These are phyloP conservation scores for Macrolepiota dolichaula DNA, from an alignment of 768 basidiomycete genomes.

Conservation along the genomic window DNA sequence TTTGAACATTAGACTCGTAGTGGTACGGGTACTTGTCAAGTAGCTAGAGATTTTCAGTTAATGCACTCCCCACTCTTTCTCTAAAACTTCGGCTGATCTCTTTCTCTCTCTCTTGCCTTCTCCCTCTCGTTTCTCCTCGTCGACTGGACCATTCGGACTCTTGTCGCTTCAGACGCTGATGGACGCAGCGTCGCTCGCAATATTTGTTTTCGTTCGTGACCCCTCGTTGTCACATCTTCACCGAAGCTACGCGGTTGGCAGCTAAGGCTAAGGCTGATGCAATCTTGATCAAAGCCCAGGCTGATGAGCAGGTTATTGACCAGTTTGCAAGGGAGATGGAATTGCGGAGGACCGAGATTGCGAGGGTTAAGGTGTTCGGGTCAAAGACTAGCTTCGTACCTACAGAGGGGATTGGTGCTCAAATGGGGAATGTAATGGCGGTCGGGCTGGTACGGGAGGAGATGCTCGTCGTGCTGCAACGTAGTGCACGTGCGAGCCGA, in stretches of 20 bases:
- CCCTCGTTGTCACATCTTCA: too few species aligned
- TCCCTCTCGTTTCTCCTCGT: too few species aligned
- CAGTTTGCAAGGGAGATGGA: conserved; percentile 77
- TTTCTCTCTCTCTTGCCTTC: too few species aligned
- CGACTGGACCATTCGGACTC: too few species aligned
- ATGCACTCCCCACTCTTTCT: too few species aligned
- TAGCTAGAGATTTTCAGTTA: too few species aligned
- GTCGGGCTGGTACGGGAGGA: conserved; percentile 60
- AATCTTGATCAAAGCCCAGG: conserved; percentile 57
- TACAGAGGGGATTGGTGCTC: conserved; percentile 52
- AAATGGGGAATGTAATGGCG: conserved; percentile 61
- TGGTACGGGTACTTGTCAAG: too few species aligned
- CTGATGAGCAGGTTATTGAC: conserved; percentile 60
- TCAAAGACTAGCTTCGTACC: conserved; percentile 68
- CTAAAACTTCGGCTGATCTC: too few species aligned
- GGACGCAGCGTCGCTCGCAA: too few species aligned
- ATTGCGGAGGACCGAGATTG: conserved; percentile 61
- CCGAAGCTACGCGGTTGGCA: conserved; percentile 71
- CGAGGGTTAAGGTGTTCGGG: conserved; percentile 63
- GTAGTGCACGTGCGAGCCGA: background rate
- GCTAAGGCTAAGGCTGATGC: conserved; percentile 76
- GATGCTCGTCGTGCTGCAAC: conserved; percentile 22
- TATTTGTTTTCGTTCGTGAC: too few species aligned
- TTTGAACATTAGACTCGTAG: too few species aligned
- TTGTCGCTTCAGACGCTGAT: too few species aligned